Evolutionary conservation across 2,329 filamentous ascomycete species (phyloP).

Genomic region (Pseudogymnoascus sp.): DNA sequence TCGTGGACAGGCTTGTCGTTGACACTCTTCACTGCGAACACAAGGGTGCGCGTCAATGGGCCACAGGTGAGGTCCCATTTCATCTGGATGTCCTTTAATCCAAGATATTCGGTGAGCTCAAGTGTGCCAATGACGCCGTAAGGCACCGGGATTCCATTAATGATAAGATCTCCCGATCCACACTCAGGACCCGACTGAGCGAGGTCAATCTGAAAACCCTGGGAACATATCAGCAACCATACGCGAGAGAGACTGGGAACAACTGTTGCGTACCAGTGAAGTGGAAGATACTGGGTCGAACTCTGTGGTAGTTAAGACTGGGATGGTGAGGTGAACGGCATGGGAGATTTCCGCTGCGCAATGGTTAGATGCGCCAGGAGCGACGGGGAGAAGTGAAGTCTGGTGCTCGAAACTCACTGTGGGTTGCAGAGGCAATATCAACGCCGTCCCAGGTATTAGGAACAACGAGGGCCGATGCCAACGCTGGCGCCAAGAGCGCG

Average conservation of each 20-base stretch:
- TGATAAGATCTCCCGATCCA: not conserved
- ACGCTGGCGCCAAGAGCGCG: slow-evolving; percentile 3
- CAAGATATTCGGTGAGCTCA: not conserved
- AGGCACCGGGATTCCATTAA: not conserved
- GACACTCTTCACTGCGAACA: not conserved
- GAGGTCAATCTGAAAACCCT: not conserved
- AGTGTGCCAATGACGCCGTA: not conserved
- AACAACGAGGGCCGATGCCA: slow-evolving; percentile 4
- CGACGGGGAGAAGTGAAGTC: not conserved
- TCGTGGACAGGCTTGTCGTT: not conserved
- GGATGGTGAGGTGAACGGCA: not conserved
- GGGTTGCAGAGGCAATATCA: not conserved
- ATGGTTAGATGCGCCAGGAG: not conserved
- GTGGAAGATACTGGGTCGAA: not conserved
- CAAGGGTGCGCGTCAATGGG: slow-evolving; percentile 1
- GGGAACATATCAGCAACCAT: not conserved
- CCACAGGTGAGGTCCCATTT: not conserved
- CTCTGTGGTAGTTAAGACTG: not conserved
- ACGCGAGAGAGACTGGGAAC: not conserved
- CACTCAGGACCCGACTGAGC: not conserved
- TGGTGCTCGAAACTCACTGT: not conserved
- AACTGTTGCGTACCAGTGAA: not conserved
- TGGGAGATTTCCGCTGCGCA: not conserved
- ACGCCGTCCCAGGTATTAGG: not conserved
- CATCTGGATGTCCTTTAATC: not conserved